phyloP scores from a whole-genome alignment of 306 rosid species.

The Cucurbita moschata region DNA sequence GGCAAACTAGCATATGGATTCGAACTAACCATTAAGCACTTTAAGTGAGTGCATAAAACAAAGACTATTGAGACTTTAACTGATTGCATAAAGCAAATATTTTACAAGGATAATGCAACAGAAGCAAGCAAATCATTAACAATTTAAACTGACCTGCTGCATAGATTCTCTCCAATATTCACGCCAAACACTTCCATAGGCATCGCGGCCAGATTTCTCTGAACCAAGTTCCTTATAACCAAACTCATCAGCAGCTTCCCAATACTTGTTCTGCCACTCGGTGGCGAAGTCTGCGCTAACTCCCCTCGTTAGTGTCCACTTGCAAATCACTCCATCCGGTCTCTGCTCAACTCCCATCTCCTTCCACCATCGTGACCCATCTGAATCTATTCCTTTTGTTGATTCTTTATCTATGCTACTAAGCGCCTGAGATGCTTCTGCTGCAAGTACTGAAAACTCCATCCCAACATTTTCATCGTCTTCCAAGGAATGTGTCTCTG shows the following conservation, averaged over 20 bases:
- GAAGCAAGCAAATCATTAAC: background rate
- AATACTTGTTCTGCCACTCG: slow-evolving; percentile 87
- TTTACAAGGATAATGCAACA: background rate
- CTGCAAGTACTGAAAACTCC: slow-evolving; percentile 49
- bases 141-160: slow-evolving; percentile 44
- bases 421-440: slow-evolving; percentile 67
- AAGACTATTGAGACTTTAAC: background rate
- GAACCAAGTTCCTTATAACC: slow-evolving; percentile 97
- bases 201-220: slow-evolving; percentile 91
- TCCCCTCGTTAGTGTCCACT: slow-evolving; percentile 82
- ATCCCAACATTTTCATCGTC: slow-evolving; percentile 35
- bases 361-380: slow-evolving; percentile 87
- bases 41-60: background rate
- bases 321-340: slow-evolving; percentile 76
- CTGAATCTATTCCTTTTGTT: slow-evolving; percentile 41
- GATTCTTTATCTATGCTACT: slow-evolving; percentile 14
- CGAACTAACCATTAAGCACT: background rate
- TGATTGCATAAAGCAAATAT: background rate
- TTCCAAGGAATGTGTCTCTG: slow-evolving; percentile 30
- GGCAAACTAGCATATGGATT: background rate
- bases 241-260: slow-evolving; percentile 92
- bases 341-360: slow-evolving; percentile 70
- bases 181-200: slow-evolving; percentile 75
- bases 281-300: slow-evolving; percentile 57
- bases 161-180: slow-evolving; percentile 89